Conservation (phyloP, 257 asterid species). For the Jacaranda copaia region DNA sequence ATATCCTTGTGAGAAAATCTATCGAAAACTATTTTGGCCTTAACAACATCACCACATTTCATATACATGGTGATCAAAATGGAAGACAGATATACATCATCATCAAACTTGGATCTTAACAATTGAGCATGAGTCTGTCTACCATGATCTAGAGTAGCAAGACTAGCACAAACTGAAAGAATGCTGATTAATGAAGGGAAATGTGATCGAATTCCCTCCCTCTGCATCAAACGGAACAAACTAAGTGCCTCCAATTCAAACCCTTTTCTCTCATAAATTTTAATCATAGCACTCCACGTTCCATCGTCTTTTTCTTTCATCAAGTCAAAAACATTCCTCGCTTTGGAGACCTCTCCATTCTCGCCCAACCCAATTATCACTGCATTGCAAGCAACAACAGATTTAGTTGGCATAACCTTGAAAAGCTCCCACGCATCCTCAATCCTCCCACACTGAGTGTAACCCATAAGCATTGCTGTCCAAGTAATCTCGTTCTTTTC, state of each 20-base stretch:
- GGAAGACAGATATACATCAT: slow-evolving; percentile 60
- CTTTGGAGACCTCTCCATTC: slow-evolving; percentile 56
- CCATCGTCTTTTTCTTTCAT: slow-evolving; percentile 64
- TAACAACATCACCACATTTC: slow-evolving; percentile 73
- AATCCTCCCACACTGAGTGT: slow-evolving; percentile 62
- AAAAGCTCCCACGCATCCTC: slow-evolving; percentile 71
- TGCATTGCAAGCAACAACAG: slow-evolving; percentile 66
- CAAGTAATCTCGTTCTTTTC: slow-evolving; percentile 81
- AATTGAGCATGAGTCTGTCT: slow-evolving; percentile 68
- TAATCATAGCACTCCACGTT: slow-evolving; percentile 80
- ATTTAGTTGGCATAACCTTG: slow-evolving; percentile 57
- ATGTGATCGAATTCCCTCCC: slow-evolving; percentile 56
- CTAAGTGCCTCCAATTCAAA: slow-evolving; percentile 65
- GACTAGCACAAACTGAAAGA: slow-evolving; percentile 75
- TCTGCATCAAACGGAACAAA: slow-evolving; percentile 66
- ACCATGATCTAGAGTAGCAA: slow-evolving; percentile 68
- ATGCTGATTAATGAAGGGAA: slow-evolving; percentile 66
- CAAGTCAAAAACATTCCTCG: slow-evolving; percentile 62
- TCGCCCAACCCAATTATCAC: slow-evolving; percentile 65
- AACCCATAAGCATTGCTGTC: slow-evolving; percentile 78
- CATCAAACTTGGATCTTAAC: slow-evolving; percentile 50
- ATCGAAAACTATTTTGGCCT: slow-evolving; percentile 61
- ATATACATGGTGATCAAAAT: slow-evolving; percentile 74
- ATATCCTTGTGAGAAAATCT: slow-evolving; percentile 56
- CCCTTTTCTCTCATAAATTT: slow-evolving; percentile 68